These are phyloP conservation scores for Ophidiomyces ophidiicola DNA, from an alignment of 2,329 filamentous ascomycete species.

Conservation along the genomic window DNA sequence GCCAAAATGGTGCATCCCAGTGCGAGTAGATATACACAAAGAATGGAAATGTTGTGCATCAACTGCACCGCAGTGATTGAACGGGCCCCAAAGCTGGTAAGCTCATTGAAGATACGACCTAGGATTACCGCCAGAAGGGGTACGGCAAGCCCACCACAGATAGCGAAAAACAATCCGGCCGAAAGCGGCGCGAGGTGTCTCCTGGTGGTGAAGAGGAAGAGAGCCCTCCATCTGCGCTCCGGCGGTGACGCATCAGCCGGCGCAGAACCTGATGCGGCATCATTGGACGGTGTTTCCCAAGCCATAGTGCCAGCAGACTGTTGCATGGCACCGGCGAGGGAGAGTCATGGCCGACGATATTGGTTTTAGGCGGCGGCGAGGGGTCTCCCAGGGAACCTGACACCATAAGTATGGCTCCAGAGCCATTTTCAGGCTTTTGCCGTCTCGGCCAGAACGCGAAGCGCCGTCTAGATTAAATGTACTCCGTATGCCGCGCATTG, in stretches of 20 bases:
- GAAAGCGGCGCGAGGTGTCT: conserved; percentile 46
- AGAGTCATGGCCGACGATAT: not conserved
- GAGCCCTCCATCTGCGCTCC: conserved; percentile 36
- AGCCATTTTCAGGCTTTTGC: too few species aligned
- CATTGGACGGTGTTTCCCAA: conserved; percentile 6
- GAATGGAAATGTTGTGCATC: conserved; percentile 44
- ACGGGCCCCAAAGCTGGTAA: conserved; percentile 54
- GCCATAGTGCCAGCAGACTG: conserved; percentile 1
- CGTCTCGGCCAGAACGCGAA: too few species aligned
- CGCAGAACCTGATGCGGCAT: not conserved
- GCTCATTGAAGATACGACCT: conserved; percentile 60
- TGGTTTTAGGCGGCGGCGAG: not conserved
- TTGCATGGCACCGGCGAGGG: not conserved
- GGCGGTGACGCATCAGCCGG: not conserved
- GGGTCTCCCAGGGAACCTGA: too few species aligned
- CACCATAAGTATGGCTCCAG: too few species aligned
- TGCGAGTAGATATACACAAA: conserved; percentile 50
- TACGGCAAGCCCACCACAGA: conserved; percentile 49
- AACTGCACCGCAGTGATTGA: conserved; percentile 40
- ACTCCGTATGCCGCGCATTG: too few species aligned
- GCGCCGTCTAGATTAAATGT: too few species aligned
- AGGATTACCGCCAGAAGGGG: conserved; percentile 58
- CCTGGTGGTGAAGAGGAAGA: conserved; percentile 63
- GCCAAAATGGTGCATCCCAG: conserved; percentile 57
- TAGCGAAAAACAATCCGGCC: conserved; percentile 44